Evolutionary conservation across 2,329 filamentous ascomycete species (phyloP).

Genomic region (Hymenoscyphus fraxineus): DNA sequence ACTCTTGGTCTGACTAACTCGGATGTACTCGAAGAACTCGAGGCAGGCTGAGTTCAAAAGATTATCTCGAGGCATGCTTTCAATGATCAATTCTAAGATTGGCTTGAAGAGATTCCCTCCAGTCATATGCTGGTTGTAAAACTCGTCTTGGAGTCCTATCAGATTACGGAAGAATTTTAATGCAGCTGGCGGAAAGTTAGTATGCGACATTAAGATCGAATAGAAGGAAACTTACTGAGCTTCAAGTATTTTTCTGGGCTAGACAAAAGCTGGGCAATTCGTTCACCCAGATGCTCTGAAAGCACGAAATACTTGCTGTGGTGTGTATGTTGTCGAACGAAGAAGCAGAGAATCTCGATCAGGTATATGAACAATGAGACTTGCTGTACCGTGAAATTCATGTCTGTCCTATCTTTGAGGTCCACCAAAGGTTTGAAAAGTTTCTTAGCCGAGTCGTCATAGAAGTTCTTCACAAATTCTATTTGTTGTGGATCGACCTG

Average conservation of each 20-base stretch:
- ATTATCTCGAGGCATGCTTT: conserved; percentile 88
- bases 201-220: conserved; percentile 13
- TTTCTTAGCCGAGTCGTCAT: conserved; percentile 78
- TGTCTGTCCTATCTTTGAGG: conserved; percentile 65
- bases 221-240: conserved; percentile 59
- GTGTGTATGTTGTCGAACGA: conserved; percentile 82
- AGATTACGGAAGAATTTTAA: conserved; percentile 92
- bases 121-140: conserved; percentile 81
- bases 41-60: conserved; percentile 89
- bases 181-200: conserved; percentile 53
- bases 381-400: conserved; percentile 74
- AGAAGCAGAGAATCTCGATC: conserved; percentile 90
- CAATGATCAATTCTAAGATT: conserved; percentile 76
- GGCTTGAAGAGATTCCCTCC: conserved; percentile 78
- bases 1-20: conserved; percentile 74
- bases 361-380: conserved; percentile 88
- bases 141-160: conserved; percentile 81
- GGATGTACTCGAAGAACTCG: conserved; percentile 90
- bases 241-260: conserved; percentile 90
- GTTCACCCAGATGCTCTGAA: conserved; percentile 69
- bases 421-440: conserved; percentile 85
- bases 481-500: conserved; percentile 72
- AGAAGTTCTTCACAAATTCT: conserved; percentile 81
- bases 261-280: conserved; percentile 76
- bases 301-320: conserved; percentile 87